Percentiles rank a stretch among this genome's conserved stretches.
Evolutionary conservation across 2,329 filamentous ascomycete genomes (phyloP).

Genomic region (Phyllosticta capitalensis): DNA sequence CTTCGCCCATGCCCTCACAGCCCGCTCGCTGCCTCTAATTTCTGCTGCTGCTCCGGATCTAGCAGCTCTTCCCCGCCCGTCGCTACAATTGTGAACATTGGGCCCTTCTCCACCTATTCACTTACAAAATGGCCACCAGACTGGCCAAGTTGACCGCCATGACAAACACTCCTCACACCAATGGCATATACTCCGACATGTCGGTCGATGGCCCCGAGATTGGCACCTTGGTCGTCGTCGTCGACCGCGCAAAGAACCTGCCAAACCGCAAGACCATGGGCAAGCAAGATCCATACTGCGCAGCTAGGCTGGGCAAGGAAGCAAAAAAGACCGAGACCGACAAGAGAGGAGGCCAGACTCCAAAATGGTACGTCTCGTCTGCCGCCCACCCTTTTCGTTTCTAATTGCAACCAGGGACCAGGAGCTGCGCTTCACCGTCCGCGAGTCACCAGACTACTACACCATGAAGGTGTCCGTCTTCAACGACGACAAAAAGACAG

Average conservation of each 20-base stretch:
- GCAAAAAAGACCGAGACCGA: constrained; percentile 96
- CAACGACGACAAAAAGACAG: constrained; percentile 96
- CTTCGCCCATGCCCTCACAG: neutral
- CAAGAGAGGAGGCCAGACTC: constrained; percentile 87
- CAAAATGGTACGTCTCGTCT: constrained; percentile 65
- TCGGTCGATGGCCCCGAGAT: constrained; percentile 84
- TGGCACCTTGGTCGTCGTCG: constrained; percentile 81
- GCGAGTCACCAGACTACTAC: constrained; percentile 94
- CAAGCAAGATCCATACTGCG: constrained; percentile 97
- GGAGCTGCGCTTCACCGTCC: constrained; percentile 89
- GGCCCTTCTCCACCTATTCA: neutral
- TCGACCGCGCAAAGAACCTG: constrained; percentile 93
- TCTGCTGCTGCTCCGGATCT: neutral
- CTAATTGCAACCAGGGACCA: constrained; percentile 63
- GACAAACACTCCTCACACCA: constrained; percentile 60
- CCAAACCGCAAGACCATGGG: constrained; percentile 96
- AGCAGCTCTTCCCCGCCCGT: neutral
- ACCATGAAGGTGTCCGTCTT: constrained; percentile 93
- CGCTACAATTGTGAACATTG: neutral
- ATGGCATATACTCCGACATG: constrained; percentile 92
- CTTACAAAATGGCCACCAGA: constrained; percentile 27
- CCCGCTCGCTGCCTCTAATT: neutral
- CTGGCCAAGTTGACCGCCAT: constrained; percentile 20
- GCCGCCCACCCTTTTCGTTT: neutral
- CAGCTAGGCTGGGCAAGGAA: constrained; percentile 86